phyloP scores from a whole-genome alignment of 257 asterid genomes.

The Ehretia macrophylla region DNA sequence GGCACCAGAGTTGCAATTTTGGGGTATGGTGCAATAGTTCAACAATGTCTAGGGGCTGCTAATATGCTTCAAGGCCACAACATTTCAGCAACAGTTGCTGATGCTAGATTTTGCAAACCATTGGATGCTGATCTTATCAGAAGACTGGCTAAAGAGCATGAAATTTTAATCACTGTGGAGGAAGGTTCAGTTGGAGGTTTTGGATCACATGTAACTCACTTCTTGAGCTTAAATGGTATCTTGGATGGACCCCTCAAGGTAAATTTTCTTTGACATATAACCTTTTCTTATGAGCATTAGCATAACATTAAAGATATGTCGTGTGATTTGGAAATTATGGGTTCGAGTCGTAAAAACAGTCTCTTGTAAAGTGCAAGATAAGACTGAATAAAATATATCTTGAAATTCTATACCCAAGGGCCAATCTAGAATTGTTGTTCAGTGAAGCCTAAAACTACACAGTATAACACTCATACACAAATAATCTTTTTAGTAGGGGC shows the following conservation, averaged over 20 bases:
- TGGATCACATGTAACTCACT: conserved; percentile 71
- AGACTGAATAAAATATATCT: too few species aligned
- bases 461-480: too few species aligned
- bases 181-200: conserved; percentile 87
- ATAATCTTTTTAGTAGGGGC: too few species aligned
- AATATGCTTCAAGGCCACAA: conserved; percentile 38
- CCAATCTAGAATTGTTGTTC: too few species aligned
- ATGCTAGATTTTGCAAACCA: conserved; percentile 83
- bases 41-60: conserved; percentile 59
- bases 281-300: not conserved
- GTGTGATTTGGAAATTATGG: too few species aligned
- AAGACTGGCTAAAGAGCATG: conserved; percentile 58
- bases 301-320: too few species aligned
- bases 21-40: conserved; percentile 68
- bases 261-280: not conserved
- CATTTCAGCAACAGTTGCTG: conserved; percentile 49
- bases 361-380: too few species aligned
- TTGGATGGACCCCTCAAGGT: conserved; percentile 79
- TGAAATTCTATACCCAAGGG: too few species aligned
- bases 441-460: too few species aligned
- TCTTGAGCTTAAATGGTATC: conserved; percentile 51
- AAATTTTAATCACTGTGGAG: conserved; percentile 63
- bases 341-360: too few species aligned
- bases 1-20: conserved; percentile 63
- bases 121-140: conserved; percentile 55